Percentiles rank a stretch among this genome's conserved stretches.
These are phyloP conservation scores for Podospora pseudoanserina DNA, from an alignment of 495 filamentous ascomycete species.

Conservation along the genomic window DNA sequence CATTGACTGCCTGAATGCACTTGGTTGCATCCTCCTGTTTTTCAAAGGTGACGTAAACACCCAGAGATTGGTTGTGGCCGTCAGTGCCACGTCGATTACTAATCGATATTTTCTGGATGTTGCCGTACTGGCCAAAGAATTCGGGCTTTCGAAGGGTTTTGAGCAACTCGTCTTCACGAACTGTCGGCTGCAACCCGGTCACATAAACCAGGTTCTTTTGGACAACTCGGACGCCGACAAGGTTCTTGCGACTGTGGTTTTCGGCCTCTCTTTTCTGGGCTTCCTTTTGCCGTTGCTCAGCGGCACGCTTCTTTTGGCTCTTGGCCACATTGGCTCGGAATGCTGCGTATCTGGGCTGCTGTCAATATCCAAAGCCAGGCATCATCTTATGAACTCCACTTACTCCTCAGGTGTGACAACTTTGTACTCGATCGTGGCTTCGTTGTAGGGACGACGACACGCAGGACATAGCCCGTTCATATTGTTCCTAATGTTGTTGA, in stretches of 20 bases:
- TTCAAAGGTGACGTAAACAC: constrained; percentile 95
- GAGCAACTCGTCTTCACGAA: constrained; percentile 84
- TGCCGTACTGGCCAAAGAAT: constrained; percentile 98
- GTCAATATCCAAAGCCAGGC: constrained; percentile 26
- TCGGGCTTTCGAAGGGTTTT: constrained; percentile 80
- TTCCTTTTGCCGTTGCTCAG: constrained; percentile 86
- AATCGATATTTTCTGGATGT: constrained; percentile 97
- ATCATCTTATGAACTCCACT: constrained; percentile 2
- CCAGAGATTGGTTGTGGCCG: constrained; percentile 70
- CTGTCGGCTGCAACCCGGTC: constrained; percentile 85
- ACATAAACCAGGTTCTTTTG: constrained; percentile 99
- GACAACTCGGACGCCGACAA: constrained; percentile 89
- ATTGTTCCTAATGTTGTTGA: constrained; percentile 95
- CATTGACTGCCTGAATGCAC: constrained; percentile 90
- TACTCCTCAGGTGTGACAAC: constrained; percentile 91
- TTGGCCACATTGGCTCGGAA: constrained; percentile 85
- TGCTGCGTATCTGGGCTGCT: constrained; percentile 43
- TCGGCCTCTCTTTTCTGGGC: constrained; percentile 94
- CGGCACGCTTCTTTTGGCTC: constrained; percentile 83
- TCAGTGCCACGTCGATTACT: constrained; percentile 84
- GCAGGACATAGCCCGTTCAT: constrained; percentile 95
- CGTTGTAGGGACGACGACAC: constrained; percentile 90
- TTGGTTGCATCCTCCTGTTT: constrained; percentile 78
- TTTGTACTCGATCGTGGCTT: constrained; percentile 95
- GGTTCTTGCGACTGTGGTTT: constrained; percentile 86